These are phyloP conservation scores for Penicillium odoratum DNA, from an alignment of 495 filamentous ascomycete genomes.

Conservation along the genomic window DNA sequence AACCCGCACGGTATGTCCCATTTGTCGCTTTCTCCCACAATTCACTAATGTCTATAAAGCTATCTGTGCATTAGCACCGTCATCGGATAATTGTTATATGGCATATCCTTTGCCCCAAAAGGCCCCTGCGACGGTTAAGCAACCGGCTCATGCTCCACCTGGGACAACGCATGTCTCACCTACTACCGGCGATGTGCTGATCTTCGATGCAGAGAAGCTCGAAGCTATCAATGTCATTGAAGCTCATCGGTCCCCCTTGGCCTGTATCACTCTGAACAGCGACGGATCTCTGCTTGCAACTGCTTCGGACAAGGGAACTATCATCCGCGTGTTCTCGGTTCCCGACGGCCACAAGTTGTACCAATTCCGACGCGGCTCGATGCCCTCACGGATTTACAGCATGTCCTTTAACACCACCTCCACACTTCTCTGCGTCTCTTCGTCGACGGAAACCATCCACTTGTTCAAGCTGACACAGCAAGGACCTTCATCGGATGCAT, in stretches of 20 bases:
- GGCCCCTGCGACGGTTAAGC: conserved; percentile 60
- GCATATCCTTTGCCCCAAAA: conserved; percentile 92
- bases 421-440: conserved; percentile 91
- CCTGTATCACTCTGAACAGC: conserved; percentile 83
- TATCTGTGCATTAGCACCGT: conserved; percentile 89
- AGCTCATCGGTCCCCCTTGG: conserved; percentile 90
- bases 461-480: conserved; percentile 75
- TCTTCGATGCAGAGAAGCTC: conserved; percentile 83
- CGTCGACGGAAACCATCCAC: conserved; percentile 95
- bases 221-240: conserved; percentile 91
- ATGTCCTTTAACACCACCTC: conserved; percentile 99
- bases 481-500: conserved; percentile 32
- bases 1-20: conserved; percentile 71
- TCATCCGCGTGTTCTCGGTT: conserved; percentile 91
- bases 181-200: conserved; percentile 86
- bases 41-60: conserved; percentile 47
- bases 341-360: conserved; percentile 88
- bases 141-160: conserved; percentile 84
- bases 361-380: conserved; percentile 92
- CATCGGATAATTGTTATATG: conserved; percentile 92
- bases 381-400: conserved; percentile 91
- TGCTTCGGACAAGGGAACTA: conserved; percentile 95
- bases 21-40: conserved; percentile 5
- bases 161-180: conserved; percentile 69
- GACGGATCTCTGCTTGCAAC: conserved; percentile 94